A percentile compares a stretch with the other conserved stretches of the same genome.
phyloP scores from a whole-genome alignment of 208 protist species.

The Trypanosoma grayi region DNA sequence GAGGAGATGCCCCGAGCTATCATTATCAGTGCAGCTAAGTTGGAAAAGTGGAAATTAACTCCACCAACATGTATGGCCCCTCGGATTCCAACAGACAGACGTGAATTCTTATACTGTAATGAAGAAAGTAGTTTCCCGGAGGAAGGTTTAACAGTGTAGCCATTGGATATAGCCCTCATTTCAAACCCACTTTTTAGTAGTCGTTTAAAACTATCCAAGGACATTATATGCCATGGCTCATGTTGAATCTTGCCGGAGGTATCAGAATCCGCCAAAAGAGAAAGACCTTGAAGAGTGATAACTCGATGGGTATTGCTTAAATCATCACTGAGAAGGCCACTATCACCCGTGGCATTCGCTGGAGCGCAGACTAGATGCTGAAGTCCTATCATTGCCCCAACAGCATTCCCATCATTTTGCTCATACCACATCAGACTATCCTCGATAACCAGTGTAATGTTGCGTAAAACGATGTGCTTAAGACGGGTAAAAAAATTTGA shows the following conservation, averaged over 20 bases:
- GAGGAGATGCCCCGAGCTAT: background rate
- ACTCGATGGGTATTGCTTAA: background rate
- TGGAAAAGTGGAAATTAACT: background rate
- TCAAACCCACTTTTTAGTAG: constrained; percentile 1
- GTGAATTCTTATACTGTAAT: background rate
- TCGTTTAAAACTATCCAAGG: background rate
- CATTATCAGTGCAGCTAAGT: background rate
- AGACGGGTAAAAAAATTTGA: constrained; percentile 47
- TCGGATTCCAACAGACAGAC: background rate
- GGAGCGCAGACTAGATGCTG: background rate
- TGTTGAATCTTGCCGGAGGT: background rate
- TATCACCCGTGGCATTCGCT: background rate
- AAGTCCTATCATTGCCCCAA: constrained; percentile 1
- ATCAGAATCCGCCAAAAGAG: background rate
- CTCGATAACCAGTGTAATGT: constrained; percentile 48
- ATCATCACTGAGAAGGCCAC: constrained; percentile 2
- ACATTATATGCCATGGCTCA: background rate
- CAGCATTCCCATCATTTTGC: background rate
- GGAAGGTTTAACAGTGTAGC: constrained; percentile 9
- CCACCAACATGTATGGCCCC: background rate
- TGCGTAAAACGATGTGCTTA: constrained; percentile 57
- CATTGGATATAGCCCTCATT: background rate
- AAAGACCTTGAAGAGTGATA: constrained; percentile 9
- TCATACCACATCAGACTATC: constrained; percentile 32
- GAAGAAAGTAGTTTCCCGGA: background rate